phyloP scores from a whole-genome alignment of 495 filamentous ascomycete genomes.

The Aspergillus egyptiacus region DNA sequence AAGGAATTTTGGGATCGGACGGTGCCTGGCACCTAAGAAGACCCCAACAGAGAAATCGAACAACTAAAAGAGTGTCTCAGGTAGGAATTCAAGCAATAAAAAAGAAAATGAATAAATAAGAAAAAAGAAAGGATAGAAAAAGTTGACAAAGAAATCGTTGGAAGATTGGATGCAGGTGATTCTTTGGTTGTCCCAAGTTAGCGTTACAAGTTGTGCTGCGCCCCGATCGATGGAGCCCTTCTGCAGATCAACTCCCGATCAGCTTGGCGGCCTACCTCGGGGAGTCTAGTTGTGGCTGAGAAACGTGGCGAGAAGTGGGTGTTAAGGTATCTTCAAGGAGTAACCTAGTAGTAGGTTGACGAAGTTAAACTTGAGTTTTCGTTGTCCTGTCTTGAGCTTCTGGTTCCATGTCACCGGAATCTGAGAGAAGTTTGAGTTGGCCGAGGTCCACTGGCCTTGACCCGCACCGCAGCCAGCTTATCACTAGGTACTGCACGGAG shows the following conservation, averaged over 20 bases:
- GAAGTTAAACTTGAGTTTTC: too few relatives aligned
- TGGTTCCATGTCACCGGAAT: too few relatives aligned
- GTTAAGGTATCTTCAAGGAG: too few relatives aligned
- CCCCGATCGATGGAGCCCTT: constrained; percentile 11
- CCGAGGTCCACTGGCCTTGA: too few relatives aligned
- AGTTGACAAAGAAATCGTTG: constrained; percentile 8
- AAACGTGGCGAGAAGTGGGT: constrained; percentile 4
- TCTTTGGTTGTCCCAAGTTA: constrained; percentile 1
- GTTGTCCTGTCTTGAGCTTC: too few relatives aligned
- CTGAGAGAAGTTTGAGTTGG: too few relatives aligned
- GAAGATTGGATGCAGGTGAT: too few relatives aligned
- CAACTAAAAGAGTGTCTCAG: constrained; percentile 3
- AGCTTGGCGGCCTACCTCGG: constrained; percentile 2
- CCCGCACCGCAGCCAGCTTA: too few relatives aligned
- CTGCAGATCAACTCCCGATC: constrained; percentile 2
- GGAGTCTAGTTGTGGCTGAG: not conserved
- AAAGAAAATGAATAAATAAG: constrained; percentile 1
- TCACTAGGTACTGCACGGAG: too few relatives aligned
- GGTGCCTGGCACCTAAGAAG: not conserved
- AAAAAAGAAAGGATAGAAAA: constrained; percentile 19
- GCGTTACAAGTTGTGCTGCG: constrained; percentile 8
- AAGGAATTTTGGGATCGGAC: too few relatives aligned
- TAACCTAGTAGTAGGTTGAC: too few relatives aligned
- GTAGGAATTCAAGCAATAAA: not conserved
- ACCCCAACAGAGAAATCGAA: not conserved